Conservation (phyloP, 345 rosid species). For the Noccaea caerulescens region DNA sequence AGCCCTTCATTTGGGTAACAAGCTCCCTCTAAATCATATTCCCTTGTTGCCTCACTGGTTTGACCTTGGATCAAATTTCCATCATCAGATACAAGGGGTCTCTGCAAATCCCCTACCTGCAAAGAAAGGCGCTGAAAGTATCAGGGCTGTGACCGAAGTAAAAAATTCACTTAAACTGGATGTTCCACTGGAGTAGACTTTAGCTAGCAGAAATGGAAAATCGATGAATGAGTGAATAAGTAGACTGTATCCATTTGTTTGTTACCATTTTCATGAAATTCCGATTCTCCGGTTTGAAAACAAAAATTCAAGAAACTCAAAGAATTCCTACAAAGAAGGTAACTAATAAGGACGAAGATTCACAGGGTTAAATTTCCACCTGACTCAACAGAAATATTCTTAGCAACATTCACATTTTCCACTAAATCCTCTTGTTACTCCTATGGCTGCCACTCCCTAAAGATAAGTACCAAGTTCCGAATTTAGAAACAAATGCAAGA, state of each 20-base stretch:
- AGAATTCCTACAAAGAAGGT: neutral
- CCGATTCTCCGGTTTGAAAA: neutral
- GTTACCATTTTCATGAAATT: conserved; percentile 17
- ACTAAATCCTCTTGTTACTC: neutral
- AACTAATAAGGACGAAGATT: conserved; percentile 1
- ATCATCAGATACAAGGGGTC: conserved; percentile 71
- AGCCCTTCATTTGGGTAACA: conserved; percentile 65
- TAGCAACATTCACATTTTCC: conserved; percentile 21
- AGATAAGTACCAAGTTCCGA: conserved; percentile 10
- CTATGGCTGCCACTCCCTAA: conserved; percentile 9
- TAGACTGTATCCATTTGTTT: neutral
- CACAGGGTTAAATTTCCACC: neutral
- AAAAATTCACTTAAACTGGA: conserved; percentile 2
- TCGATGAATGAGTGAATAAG: neutral
- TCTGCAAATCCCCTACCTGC: conserved; percentile 69
- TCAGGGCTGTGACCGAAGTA: conserved; percentile 19
- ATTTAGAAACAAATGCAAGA: conserved; percentile 11
- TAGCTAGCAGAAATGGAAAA: neutral
- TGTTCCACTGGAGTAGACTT: conserved; percentile 3
- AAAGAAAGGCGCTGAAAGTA: conserved; percentile 22
- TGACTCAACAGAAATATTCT: neutral
- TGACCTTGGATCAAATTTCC: conserved; percentile 49
- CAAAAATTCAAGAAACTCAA: neutral
- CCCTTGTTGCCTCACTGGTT: conserved; percentile 60
- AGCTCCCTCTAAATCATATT: conserved; percentile 72